phyloP scores from a whole-genome alignment of 768 basidiomycete genomes.

The Rhodocollybia butyracea region DNA sequence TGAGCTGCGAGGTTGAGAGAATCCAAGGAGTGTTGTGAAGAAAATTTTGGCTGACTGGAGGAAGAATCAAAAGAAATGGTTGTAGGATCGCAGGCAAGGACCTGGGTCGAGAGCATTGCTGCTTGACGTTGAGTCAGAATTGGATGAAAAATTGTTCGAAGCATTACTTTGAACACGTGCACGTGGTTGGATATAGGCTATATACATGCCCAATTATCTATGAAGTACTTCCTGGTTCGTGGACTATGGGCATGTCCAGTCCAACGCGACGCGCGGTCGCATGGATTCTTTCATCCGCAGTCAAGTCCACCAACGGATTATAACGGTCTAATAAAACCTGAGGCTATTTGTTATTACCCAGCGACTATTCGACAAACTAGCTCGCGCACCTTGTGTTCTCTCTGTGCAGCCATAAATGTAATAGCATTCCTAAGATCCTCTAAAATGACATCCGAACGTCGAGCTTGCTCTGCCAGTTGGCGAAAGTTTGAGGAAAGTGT shows the following conservation, averaged over 20 bases:
- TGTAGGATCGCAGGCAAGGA: conserved; percentile 62
- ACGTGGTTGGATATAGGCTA: too few species aligned
- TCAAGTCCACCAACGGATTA: conserved; percentile 80
- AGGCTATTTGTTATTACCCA: neutral
- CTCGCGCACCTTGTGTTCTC: conserved; percentile 67
- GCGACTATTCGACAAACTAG: neutral
- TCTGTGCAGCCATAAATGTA: conserved; percentile 69
- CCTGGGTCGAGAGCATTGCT: conserved; percentile 24
- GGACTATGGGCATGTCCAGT: conserved; percentile 69
- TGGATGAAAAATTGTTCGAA: neutral
- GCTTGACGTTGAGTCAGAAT: neutral
- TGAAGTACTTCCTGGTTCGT: conserved; percentile 17
- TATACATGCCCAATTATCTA: too few species aligned
- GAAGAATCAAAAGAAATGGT: conserved; percentile 53
- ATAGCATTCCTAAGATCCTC: conserved; percentile 57
- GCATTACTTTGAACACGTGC: conserved; percentile 6
- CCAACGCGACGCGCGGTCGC: conserved; percentile 88
- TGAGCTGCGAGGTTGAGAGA: conserved; percentile 56
- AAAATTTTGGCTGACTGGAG: conserved; percentile 44
- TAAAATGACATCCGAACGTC: conserved; percentile 28
- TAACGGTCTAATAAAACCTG: conserved; percentile 83
- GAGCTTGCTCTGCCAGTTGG: conserved; percentile 42
- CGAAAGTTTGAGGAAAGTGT: conserved; percentile 52
- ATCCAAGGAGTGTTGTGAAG: conserved; percentile 45
- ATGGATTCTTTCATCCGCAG: conserved; percentile 73